Evolutionary conservation across 768 basidiomycete genomes (phyloP).

Genomic region (Auriscalpium orientale): DNA sequence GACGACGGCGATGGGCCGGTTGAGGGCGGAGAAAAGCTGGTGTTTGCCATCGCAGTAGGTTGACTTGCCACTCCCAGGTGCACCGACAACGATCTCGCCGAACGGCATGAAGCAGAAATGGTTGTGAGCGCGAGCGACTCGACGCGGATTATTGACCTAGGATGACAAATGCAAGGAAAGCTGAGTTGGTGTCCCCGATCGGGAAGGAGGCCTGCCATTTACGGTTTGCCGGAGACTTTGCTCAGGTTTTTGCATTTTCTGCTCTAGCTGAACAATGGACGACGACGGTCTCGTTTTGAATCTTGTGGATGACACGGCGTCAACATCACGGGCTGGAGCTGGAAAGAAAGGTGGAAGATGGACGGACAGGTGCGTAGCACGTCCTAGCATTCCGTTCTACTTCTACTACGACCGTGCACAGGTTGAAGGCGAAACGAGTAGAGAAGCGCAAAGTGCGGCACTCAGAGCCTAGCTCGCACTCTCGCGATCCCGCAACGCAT

Average conservation of each 20-base stretch:
- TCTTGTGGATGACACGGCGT: constrained; percentile 8
- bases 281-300: constrained; percentile 13
- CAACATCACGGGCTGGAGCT: not conserved
- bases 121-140: no score
- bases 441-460: constrained; percentile 10
- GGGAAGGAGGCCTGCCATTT: no score
- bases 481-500: not conserved
- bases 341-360: constrained; percentile 12
- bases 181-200: no score
- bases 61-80: constrained; percentile 83
- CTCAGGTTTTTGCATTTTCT: no score
- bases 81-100: constrained; percentile 80
- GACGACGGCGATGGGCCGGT: constrained; percentile 80
- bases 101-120: constrained; percentile 55
- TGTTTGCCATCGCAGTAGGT: constrained; percentile 85
- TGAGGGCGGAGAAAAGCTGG: constrained; percentile 81
- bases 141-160: no score
- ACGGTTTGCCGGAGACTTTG: no score
- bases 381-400: not conserved
- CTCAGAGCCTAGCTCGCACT: not conserved
- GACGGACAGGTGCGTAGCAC: constrained; percentile 15
- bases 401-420: not conserved
- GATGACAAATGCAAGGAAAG: no score
- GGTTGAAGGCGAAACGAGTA: constrained; percentile 12
- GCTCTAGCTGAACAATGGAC: not conserved